phyloP scores from a whole-genome alignment of 768 basidiomycete genomes.

The Leccinum boreale region DNA sequence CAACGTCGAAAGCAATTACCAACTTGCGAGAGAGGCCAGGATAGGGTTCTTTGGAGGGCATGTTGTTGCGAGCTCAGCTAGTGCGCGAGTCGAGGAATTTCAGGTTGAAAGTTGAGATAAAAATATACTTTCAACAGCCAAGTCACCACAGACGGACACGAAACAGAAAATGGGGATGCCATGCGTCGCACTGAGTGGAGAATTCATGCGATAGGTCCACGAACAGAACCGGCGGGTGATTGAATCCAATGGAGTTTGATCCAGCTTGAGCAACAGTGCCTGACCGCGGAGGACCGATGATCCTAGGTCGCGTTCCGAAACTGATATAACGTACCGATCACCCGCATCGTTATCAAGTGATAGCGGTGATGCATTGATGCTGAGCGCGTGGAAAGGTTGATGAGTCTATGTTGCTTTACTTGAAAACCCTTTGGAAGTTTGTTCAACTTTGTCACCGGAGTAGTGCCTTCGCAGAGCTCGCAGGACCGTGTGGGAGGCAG shows the following conservation, averaged over 20 bases:
- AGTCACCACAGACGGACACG: not conserved
- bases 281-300: not conserved
- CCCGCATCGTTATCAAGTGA: not conserved
- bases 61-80: constrained; percentile 9
- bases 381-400: not conserved
- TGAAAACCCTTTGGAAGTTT: not conserved
- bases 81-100: not conserved
- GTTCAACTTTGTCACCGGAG: not conserved
- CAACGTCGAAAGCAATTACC: constrained; percentile 34
- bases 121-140: not conserved
- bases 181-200: not conserved
- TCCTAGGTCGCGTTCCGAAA: not conserved
- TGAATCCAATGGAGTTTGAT: not conserved
- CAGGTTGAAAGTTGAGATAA: not conserved
- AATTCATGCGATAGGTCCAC: not conserved
- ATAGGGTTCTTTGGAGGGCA: constrained; percentile 32
- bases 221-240: not conserved
- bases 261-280: not conserved
- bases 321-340: not conserved
- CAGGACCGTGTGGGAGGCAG: not conserved
- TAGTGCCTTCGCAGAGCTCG: not conserved
- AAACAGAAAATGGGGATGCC: not conserved
- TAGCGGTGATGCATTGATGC: not conserved
- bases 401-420: not conserved
- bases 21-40: constrained; percentile 38